Base-by-base conservation (phyloP, 2,329 filamentous ascomycete genomes). In the Alternaria novae-zelandiae region DNA sequence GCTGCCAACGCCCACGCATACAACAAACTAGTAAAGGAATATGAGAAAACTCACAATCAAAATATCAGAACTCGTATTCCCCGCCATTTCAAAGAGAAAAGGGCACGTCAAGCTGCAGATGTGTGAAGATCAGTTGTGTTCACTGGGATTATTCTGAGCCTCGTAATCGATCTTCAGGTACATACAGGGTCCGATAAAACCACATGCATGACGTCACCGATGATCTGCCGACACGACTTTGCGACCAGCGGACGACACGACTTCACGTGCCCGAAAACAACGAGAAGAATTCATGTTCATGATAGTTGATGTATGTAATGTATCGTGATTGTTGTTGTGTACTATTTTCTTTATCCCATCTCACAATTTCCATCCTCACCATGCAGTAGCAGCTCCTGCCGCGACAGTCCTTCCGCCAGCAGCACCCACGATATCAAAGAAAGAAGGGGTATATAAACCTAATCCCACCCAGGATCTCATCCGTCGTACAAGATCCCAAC, bases 1-100 rank as follows among this genome's bases (percentile, higher is more conserved):
- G n/a, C n/a, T n/a, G n/a, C n/a, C n/a, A n/a, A n/a, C n/a, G n/a
- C n/a, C n/a, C n/a, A n/a, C n/a, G n/a, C n/a, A n/a, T n/a, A n/a
- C n/a, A n/a, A n/a, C n/a, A n/a, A n/a, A n/a, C n/a, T n/a, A n/a
- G n/a, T n/a, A n/a, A n/a, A n/a, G n/a, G n/a, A n/a, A n/a, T n/a
- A n/a, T n/a, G n/a, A n/a, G n/a, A n/a, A n/a, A 28, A 82, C 84
- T 78, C 78, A 88, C 87, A 61, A 88, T 76, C 77, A 87, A 84
- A 58, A 89, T 87, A 70, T 89, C 86, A 7, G 82, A 82, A 71
- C 85, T 86, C 21, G 83, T 86, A 45, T 78, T 79, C 54, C 73
- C 72, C 53, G 77, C 75, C 77, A 79, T 79, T 23, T 23, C 12
- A n/a, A n/a, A 25, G 11, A 25, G 10, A n/a, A 36, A 30, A 30